Evolutionary conservation across 345 rosid genomes (phyloP).

Genomic region (Citrus unshiu): DNA sequence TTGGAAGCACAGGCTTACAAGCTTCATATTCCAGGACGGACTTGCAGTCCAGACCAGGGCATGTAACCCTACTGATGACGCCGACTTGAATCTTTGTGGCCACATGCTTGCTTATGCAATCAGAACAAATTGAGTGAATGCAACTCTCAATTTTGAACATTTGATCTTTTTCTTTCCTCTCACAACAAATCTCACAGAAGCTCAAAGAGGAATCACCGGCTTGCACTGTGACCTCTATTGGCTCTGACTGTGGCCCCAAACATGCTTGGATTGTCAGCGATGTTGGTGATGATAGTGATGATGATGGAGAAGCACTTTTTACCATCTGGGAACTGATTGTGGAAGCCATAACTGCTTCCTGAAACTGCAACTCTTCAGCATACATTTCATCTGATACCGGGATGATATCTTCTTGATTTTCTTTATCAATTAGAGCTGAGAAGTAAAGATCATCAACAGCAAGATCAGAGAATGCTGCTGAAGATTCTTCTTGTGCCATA

Average conservation of each 20-base stretch:
- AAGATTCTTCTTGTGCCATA: not conserved
- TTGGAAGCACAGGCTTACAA: slow-evolving; percentile 40
- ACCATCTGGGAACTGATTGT: not conserved
- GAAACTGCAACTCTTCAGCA: slow-evolving; percentile 29
- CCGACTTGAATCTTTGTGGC: slow-evolving; percentile 30
- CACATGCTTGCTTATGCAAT: slow-evolving; percentile 47
- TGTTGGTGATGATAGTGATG: not conserved
- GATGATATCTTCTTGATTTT: not conserved
- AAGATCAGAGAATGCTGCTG: not conserved
- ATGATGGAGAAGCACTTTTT: not conserved
- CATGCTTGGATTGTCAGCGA: not conserved
- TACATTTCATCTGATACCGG: slow-evolving; percentile 25
- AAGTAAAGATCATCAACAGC: slow-evolving; percentile 26
- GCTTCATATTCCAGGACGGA: slow-evolving; percentile 38
- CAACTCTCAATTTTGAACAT: slow-evolving; percentile 41
- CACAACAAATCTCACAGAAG: slow-evolving; percentile 56
- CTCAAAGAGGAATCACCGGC: slow-evolving; percentile 27
- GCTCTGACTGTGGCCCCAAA: not conserved
- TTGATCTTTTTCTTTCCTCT: slow-evolving; percentile 32
- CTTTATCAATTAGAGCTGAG: slow-evolving; percentile 8
- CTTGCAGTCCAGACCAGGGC: slow-evolving; percentile 55
- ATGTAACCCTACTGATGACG: slow-evolving; percentile 21
- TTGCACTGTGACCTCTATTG: not conserved
- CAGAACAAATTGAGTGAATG: slow-evolving; percentile 48
- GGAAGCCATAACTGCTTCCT: slow-evolving; percentile 26